Conservation (phyloP, 2,329 filamentous ascomycete genomes). For the Fusarium keratoplasticum region DNA sequence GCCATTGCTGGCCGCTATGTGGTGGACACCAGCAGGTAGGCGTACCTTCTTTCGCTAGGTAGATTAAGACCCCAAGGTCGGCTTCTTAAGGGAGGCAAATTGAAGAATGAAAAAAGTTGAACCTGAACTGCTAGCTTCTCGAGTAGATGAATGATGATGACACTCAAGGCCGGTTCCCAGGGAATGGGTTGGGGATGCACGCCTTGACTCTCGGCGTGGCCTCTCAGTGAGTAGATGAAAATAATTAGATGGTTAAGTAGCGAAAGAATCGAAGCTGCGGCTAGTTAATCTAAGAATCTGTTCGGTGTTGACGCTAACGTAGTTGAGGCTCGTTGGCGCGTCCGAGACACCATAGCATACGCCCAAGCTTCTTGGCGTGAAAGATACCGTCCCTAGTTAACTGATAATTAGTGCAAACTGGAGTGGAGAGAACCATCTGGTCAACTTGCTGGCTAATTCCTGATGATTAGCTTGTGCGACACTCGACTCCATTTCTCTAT, state of each 20-base stretch:
- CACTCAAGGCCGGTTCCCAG: not conserved
- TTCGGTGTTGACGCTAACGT: not conserved
- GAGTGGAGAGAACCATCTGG: not conserved
- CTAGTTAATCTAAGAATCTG: not conserved
- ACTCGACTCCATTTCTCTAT: too few species aligned
- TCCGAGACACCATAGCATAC: not conserved
- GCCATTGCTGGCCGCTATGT: slow-evolving; percentile 80
- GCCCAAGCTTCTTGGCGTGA: not conserved
- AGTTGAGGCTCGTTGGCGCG: not conserved
- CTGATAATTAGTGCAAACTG: not conserved
- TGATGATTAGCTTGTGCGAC: too few species aligned
- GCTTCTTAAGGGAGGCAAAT: not conserved
- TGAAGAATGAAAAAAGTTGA: not conserved
- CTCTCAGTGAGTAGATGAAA: not conserved
- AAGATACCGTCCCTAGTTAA: not conserved
- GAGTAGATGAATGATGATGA: not conserved
- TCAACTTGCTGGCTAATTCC: not conserved
- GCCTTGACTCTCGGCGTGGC: not conserved
- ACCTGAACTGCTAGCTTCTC: not conserved
- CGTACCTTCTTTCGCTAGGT: not conserved
- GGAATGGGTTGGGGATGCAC: not conserved
- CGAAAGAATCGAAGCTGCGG: not conserved
- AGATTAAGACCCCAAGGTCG: not conserved
- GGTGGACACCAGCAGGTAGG: slow-evolving; percentile 73
- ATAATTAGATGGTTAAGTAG: not conserved